These are phyloP conservation scores for Botryotinia calthae DNA, from an alignment of 2,329 filamentous ascomycete genomes.

Conservation along the genomic window DNA sequence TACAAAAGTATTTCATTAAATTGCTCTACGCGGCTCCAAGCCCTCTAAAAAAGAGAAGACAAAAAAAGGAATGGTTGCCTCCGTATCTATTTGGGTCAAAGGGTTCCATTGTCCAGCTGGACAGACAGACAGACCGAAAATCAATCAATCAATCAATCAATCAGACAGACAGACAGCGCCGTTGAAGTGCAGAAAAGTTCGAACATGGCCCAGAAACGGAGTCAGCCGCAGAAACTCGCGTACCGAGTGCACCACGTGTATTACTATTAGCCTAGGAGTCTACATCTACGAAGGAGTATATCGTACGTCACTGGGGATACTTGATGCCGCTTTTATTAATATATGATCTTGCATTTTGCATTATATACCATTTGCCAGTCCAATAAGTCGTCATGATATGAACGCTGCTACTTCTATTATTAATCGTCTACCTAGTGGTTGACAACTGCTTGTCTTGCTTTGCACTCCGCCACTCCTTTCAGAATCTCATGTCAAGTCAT, in stretches of 20 bases:
- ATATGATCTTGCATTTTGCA: neutral
- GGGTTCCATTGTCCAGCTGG: neutral
- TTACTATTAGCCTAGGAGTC: neutral
- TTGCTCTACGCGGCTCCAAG: neutral
- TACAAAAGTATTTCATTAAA: neutral
- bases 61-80: neutral
- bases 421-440: neutral
- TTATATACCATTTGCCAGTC: neutral
- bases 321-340: neutral
- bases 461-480: neutral
- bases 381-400: neutral
- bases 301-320: neutral
- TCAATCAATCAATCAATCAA: too few relatives aligned
- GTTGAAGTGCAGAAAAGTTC: neutral
- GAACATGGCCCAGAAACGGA: neutral
- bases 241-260: conserved; percentile 7
- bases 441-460: neutral
- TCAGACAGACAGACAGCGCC: neutral
- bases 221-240: neutral
- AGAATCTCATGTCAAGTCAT: neutral
- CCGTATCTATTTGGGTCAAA: neutral
- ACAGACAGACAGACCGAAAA: neutral
- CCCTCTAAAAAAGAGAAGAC: neutral
- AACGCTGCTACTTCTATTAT: neutral
- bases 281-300: neutral